Evolutionary conservation across 352 stramenopile genomes (phyloP), one percentile per base, ranked within the genome.

Genomic region (Pythium monospermum): DNA sequence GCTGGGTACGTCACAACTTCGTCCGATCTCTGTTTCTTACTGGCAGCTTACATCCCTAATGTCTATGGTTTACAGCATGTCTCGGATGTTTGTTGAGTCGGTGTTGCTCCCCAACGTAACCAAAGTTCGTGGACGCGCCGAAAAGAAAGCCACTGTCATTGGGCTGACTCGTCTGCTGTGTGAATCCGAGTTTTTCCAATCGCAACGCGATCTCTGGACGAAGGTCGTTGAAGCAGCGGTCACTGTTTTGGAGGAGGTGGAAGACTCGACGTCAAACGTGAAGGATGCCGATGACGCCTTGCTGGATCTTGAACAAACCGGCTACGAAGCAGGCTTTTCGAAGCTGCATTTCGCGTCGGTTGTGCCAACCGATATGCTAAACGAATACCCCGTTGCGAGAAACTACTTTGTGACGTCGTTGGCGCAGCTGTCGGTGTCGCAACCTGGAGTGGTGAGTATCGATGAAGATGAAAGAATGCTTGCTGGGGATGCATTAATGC

Each of bases 241-340:
- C 8, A 81, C 71, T 35, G 57, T 91, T 15, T 49, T 95, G 23
- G 72, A 85, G 61, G 76, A 85, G 47, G 69, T 71, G 18, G 82
- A 84, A 57, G 72, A 92, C 47, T 70, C 63, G n/a, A 50, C 61
- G 21, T 47, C 64, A 16, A 50, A 61, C 2, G 61, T 81, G 13
- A 89, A 91, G 59, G 78, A 87, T 49, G 76, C 86, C 32, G 85
- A 97, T 50, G 87, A 95, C 52, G 77, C 68, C 30, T 61, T 91
- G 38, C 63, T 87, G 19, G 84, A 89, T 25, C 57, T 91, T 31
- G 76, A 91, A 48, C 66, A 91, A 51, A 88, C 85, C 3, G 81
- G 86, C 22, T 98, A 98, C 57, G 93, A 98, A 79, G 84, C 93
- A 30, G 87, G 88, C 8, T 98, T 94, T 68, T 96, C 93, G 13